Evolutionary conservation across 2,329 filamentous ascomycete genomes (phyloP), one percentile per base, ranked within the genome.

Genomic region (Fusarium longipes): DNA sequence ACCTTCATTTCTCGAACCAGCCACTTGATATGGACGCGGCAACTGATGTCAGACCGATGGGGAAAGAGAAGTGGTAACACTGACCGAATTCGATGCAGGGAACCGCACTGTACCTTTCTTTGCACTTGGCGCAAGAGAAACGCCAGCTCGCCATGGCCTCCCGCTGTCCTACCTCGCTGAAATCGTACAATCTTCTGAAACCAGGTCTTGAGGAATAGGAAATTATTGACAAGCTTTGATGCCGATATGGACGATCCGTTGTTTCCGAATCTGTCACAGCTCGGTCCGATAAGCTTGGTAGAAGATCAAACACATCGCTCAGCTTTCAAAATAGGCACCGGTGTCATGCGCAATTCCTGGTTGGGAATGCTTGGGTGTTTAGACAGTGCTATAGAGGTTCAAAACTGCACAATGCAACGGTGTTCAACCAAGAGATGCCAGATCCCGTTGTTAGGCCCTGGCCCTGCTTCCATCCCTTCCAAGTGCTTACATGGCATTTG

Each of bases 171-270:
- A 75, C 70, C 57, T 57, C 55, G 51, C 45, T 52, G 44, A 50
- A 67, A 72, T 63, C 72, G 74, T 76, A 67, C 71, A 61, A 74
- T 74, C 63, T 70, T 75, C 56, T 75, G 74, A 75, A 75, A 75
- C 74, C 52, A 57, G 50, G 42, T 40, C 48, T 63, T 63, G 62
- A 66, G 56, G 49, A 63, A 57, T 45, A 57, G 51, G 48, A 53
- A 55, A 49, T 39, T 47, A 36, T 45, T 39, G 30, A 43, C 48
- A 56, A 44, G 33, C 47, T 42, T 27, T 54, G 40, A 53, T 44
- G 44, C 50, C 50, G 44, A 60, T 57, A 36, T 48, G 49, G 58
- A 62, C 32, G 68, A 67, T 45, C 39, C 52, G 32, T 57, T 39
- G 29, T 61, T 63, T 53, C 63, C 68, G 48, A 56, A 68, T 67